A percentile compares a stretch with the other conserved stretches of the same genome.
Conservation (phyloP, 2,329 filamentous ascomycete genomes). For the Aspergillus tamarii region DNA sequence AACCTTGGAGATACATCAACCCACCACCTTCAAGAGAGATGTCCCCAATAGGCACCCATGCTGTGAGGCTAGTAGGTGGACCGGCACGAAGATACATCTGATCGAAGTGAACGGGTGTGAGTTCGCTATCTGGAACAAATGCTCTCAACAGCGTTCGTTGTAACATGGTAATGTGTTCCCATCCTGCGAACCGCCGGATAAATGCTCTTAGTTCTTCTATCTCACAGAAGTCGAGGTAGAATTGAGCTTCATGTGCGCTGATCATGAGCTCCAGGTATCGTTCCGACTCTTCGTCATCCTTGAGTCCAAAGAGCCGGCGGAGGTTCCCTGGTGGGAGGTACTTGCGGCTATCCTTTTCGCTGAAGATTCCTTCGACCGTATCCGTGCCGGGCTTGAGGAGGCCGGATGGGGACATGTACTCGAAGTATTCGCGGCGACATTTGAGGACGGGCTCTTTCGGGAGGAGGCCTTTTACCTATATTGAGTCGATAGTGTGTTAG, state of each 20-base stretch:
- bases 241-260: neutral
- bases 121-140: conserved; percentile 35
- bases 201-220: neutral
- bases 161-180: conserved; percentile 33
- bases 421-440: conserved; percentile 47
- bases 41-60: conserved; percentile 39
- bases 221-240: conserved; percentile 3
- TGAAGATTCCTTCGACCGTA: conserved; percentile 45
- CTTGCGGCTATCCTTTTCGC: conserved; percentile 32
- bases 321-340: conserved; percentile 39
- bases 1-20: conserved; percentile 38
- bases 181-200: conserved; percentile 27
- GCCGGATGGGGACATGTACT: conserved; percentile 40
- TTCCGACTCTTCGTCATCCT: conserved; percentile 39
- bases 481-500: neutral
- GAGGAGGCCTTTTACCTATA: neutral
- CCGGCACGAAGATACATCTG: conserved; percentile 42
- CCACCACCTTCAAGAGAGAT: conserved; percentile 38
- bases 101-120: conserved; percentile 42
- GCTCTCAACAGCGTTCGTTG: conserved; percentile 36
- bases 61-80: conserved; percentile 27
- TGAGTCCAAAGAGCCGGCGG: conserved; percentile 32
- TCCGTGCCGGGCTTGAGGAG: conserved; percentile 41
- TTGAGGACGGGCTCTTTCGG: neutral
- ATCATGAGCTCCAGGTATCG: conserved; percentile 6